Evolutionary conservation across 345 rosid species (phyloP).

Genomic region (Gossypium longicalyx): DNA sequence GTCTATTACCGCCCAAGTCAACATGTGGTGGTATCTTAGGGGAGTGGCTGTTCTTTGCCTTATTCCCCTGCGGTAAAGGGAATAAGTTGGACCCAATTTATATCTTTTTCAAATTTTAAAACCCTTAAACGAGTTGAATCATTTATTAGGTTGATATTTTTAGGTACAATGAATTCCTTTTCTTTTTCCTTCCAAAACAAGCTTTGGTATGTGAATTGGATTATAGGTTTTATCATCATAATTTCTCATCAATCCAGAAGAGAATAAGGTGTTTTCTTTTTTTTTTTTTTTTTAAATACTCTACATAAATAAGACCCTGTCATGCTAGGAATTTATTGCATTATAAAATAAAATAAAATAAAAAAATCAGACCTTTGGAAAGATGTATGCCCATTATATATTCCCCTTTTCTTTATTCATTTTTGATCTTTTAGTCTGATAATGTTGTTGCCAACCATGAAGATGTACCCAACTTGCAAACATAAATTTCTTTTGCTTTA

Average conservation of each 20-base stretch:
- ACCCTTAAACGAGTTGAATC: background rate
- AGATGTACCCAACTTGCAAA: background rate
- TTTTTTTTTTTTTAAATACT: too few relatives aligned
- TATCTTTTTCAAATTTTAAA: background rate
- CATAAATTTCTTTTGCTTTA: background rate
- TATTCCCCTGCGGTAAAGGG: background rate
- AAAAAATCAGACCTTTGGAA: too few relatives aligned
- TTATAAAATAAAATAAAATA: rapidly evolving
- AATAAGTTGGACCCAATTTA: background rate
- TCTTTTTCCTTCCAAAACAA: too few relatives aligned
- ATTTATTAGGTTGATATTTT: background rate
- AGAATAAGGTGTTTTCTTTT: background rate
- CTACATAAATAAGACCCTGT: too few relatives aligned
- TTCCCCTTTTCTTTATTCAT: background rate
- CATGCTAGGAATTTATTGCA: too few relatives aligned
- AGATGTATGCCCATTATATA: background rate
- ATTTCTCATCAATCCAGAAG: background rate
- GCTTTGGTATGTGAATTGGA: too few relatives aligned
- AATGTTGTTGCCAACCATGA: background rate
- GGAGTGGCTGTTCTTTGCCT: background rate
- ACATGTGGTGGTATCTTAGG: background rate
- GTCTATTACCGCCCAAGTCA: too few relatives aligned
- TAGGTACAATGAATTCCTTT: background rate
- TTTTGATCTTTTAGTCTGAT: background rate
- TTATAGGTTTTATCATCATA: background rate